Conservation (phyloP, 1,139 yeast genomes). For the Meyerozyma smithsonii region DNA sequence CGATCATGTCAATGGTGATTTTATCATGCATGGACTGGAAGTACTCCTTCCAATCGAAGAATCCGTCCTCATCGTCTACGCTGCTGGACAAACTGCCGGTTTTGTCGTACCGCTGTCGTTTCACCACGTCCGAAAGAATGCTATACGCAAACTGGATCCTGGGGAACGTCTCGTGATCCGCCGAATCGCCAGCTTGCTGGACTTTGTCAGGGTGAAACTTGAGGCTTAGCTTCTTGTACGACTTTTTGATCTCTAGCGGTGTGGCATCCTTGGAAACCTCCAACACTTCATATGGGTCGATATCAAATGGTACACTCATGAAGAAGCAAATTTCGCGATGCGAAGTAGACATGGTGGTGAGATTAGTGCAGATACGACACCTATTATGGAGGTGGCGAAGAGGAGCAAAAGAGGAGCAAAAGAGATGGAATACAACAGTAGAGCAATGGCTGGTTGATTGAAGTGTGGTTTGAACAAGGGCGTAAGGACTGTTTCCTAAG, state of each 20-base stretch:
- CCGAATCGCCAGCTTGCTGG: conserved; percentile 26
- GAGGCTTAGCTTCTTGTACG: conserved; percentile 69
- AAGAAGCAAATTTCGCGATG: not conserved
- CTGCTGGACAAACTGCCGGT: conserved; percentile 62
- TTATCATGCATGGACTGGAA: conserved; percentile 55
- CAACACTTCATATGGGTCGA: conserved; percentile 65
- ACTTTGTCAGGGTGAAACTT: conserved; percentile 77
- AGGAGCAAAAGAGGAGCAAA: too few relatives aligned
- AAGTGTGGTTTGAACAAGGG: too few relatives aligned
- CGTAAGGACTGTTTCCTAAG: too few relatives aligned
- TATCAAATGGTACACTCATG: conserved; percentile 45
- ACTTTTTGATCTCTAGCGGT: conserved; percentile 57
- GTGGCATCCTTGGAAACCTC: conserved; percentile 38
- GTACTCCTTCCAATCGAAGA: conserved; percentile 59
- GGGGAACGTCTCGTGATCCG: conserved; percentile 51
- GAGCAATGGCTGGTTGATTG: too few relatives aligned
- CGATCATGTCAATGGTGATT: conserved; percentile 70
- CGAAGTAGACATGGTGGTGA: too few relatives aligned
- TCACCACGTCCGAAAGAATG: conserved; percentile 55
- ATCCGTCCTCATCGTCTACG: conserved; percentile 31
- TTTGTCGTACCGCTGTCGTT: conserved; percentile 56
- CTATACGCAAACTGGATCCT: conserved; percentile 73
- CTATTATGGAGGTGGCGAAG: too few relatives aligned
- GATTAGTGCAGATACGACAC: too few relatives aligned
- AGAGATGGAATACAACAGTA: too few relatives aligned